phyloP scores from a whole-genome alignment of 768 basidiomycete species.

The Rhodotorula taiwanensis region DNA sequence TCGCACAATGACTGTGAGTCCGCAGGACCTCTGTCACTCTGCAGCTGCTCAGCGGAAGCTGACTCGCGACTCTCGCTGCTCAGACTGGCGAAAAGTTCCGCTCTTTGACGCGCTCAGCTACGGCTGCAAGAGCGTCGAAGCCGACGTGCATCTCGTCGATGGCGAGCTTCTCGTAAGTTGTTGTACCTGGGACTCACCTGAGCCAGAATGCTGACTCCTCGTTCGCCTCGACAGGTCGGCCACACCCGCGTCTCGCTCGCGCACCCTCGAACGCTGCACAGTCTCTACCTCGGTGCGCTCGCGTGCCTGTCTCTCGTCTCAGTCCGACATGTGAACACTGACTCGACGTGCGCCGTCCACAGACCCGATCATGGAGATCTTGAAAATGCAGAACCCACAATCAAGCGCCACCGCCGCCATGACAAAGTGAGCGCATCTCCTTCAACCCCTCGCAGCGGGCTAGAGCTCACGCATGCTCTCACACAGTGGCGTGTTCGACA shows the following conservation, averaged over 20 bases:
- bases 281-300: slow-evolving; percentile 19
- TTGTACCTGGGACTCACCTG: neutral
- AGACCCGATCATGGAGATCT: slow-evolving; percentile 21
- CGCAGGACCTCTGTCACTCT: too few species aligned
- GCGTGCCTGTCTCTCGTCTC: neutral
- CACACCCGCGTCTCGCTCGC: slow-evolving; percentile 7
- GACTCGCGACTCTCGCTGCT: neutral
- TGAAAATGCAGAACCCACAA: slow-evolving; percentile 11
- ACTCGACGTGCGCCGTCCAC: neutral
- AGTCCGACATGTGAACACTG: neutral
- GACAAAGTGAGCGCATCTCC: neutral
- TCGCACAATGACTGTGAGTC: slow-evolving; percentile 31
- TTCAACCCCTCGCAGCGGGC: neutral
- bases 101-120: slow-evolving; percentile 12
- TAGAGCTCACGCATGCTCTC: too few species aligned
- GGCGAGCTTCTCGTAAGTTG: slow-evolving; percentile 8
- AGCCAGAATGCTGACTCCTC: neutral
- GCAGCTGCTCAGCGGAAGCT: too few species aligned
- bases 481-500: slow-evolving; percentile 14
- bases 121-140: slow-evolving; percentile 24
- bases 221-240: slow-evolving; percentile 22
- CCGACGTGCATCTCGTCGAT: slow-evolving; percentile 12
- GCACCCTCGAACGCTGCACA: neutral
- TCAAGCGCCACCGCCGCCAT: neutral
- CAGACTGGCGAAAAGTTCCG: slow-evolving; percentile 25